Evolutionary conservation across 2,329 filamentous ascomycete species (phyloP).

Genomic region (Epichloe brachyelytri): DNA sequence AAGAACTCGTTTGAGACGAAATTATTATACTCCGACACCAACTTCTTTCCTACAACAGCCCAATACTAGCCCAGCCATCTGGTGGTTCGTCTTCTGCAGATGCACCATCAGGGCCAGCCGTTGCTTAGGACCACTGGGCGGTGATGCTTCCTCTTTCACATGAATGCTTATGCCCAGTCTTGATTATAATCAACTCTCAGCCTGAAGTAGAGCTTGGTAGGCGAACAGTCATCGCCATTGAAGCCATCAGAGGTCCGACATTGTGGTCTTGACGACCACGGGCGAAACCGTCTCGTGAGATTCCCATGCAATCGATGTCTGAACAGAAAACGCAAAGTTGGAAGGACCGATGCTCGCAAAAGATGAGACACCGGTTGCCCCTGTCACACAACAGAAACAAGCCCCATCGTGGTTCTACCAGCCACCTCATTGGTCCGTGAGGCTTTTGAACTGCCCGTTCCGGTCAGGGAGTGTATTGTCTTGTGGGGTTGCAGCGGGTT

Average conservation of each 20-base stretch:
- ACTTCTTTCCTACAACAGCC: too few species aligned
- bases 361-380: slow-evolving; percentile 1
- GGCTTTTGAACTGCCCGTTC: neutral
- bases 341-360: neutral
- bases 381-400: slow-evolving; percentile 2
- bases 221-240: neutral
- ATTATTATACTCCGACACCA: too few species aligned
- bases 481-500: neutral
- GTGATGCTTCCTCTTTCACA: too few species aligned
- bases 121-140: too few species aligned
- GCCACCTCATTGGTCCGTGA: neutral
- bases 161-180: too few species aligned
- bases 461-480: neutral
- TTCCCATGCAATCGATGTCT: slow-evolving; percentile 1
- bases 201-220: neutral
- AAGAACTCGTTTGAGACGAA: too few species aligned
- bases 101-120: too few species aligned
- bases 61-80: too few species aligned
- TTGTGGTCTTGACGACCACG: neutral
- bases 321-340: neutral
- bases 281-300: neutral
- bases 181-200: neutral
- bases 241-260: neutral
- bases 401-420: neutral
- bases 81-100: too few species aligned